Evolutionary conservation across 768 basidiomycete genomes (phyloP), one percentile per base, ranked within the genome.

Genomic region (Cystobasidium tubakii): DNA sequence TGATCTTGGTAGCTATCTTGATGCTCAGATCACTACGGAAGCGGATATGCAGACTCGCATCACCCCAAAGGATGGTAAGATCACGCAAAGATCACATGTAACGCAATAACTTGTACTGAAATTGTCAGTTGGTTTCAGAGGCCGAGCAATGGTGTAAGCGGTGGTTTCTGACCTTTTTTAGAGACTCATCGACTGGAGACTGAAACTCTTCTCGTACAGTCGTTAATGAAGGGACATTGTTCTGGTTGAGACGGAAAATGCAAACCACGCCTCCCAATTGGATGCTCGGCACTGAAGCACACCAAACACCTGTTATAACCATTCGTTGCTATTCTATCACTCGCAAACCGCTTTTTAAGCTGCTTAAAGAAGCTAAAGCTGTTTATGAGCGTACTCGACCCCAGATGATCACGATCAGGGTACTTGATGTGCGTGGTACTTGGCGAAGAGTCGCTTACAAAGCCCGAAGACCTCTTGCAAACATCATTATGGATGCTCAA

Each of bases 281-380:
- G 66, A 39, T 39, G 57, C 13, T 19, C 6, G 69, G 69, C 34
- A n/a, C 29, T 21, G 69, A 60, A 44, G 13, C 34, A 12, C n/a
- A 23, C 1, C 50, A 71, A 12, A 36, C 1, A 9, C 55, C 69
- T 3, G 13, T 57, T 23, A 71, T 71, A 3, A 33, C 53, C 4
- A 53, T 71, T 23, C 69, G 69, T 21, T 29, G 69, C 55, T 71
- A 71, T 44, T 71, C 69, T 55, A 15, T 71, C 31, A 71, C 69
- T 21, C 69, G 69, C 19, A 39, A 34, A 54, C 69, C 69, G 12
- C 53, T 71, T n/a, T 71, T 71, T 29, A 31, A 71, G 53, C 69
- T 71, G 3, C 69, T 71, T 21, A 55, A 71, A 36, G 33, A 36
- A 39, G 69, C 69, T 12, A 55, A 60, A 62, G 69, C 50, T 3